These are phyloP conservation scores for Hymenotorrendiella dingleyae DNA, from an alignment of 2,329 filamentous ascomycete genomes.

Conservation along the genomic window DNA sequence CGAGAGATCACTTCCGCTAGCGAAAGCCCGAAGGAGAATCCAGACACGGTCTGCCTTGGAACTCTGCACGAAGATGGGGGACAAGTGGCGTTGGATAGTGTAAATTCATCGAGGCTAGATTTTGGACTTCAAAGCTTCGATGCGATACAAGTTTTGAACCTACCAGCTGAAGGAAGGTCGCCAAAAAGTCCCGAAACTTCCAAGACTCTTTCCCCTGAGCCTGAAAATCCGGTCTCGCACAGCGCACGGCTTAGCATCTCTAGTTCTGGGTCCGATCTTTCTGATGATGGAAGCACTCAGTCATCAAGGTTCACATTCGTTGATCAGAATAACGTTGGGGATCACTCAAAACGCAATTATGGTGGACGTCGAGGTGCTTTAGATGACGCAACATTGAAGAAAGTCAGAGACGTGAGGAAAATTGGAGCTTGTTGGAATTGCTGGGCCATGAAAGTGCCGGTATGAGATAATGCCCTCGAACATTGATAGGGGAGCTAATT, in stretches of 20 bases:
- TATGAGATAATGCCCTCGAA: not conserved
- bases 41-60: too few species aligned
- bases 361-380: conserved; percentile 16
- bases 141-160: too few species aligned
- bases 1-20: too few species aligned
- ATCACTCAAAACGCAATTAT: not conserved
- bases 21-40: too few species aligned
- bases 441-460: conserved; percentile 21
- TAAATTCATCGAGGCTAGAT: too few species aligned
- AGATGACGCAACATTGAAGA: conserved; percentile 10
- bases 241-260: not conserved
- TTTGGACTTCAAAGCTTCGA: too few species aligned
- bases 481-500: not conserved
- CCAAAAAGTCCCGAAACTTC: not conserved
- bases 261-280: not conserved
- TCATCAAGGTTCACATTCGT: conserved; percentile 11
- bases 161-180: not conserved
- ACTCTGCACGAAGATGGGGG: too few species aligned
- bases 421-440: conserved; percentile 23
- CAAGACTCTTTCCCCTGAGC: not conserved
- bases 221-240: not conserved
- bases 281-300: not conserved
- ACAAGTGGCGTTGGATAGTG: not conserved
- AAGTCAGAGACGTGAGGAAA: conserved; percentile 17
- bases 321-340: conserved; percentile 1